Evolutionary conservation across 257 asterid species (phyloP).

Genomic region (Gentiana straminea): DNA sequence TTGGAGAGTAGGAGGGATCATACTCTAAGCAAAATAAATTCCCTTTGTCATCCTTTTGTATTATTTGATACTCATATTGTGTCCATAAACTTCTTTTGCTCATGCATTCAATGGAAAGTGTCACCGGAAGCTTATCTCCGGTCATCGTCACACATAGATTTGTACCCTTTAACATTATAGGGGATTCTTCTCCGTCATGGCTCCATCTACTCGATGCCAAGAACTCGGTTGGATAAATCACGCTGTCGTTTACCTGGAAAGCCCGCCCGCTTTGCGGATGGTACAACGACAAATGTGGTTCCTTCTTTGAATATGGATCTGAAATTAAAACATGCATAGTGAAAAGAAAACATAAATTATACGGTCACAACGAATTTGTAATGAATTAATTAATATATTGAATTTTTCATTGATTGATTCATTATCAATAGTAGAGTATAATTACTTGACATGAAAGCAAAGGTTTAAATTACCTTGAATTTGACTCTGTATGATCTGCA

Average conservation of each 20-base stretch:
- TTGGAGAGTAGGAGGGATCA: conserved; percentile 15
- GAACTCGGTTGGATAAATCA: conserved; percentile 17
- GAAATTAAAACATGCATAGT: neutral
- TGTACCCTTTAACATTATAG: conserved; percentile 19
- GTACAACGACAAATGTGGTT: conserved; percentile 16
- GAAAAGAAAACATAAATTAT: neutral
- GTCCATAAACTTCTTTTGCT: conserved; percentile 24
- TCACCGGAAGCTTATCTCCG: conserved; percentile 29
- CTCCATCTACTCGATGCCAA: conserved; percentile 21
- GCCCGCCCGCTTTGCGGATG: conserved; percentile 34
- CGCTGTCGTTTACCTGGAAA: conserved; percentile 4
- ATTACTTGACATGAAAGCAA: too few species aligned
- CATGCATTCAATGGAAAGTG: conserved; percentile 21
- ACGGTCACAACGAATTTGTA: neutral
- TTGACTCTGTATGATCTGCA: conserved; percentile 19
- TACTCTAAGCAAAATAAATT: conserved; percentile 34
- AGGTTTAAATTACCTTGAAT: conserved; percentile 17
- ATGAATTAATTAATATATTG: neutral
- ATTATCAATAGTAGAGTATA: too few species aligned
- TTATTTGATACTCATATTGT: conserved; percentile 18
- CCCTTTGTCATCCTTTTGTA: conserved; percentile 26
- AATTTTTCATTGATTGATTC: too few species aligned
- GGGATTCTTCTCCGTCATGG: conserved; percentile 7
- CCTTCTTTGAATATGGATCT: conserved; percentile 23
- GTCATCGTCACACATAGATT: conserved; percentile 21